A percentile compares a stretch with the other conserved stretches of the same genome.
Evolutionary conservation across 331 rosid species (phyloP).

Genomic region (Spiraea crenata): DNA sequence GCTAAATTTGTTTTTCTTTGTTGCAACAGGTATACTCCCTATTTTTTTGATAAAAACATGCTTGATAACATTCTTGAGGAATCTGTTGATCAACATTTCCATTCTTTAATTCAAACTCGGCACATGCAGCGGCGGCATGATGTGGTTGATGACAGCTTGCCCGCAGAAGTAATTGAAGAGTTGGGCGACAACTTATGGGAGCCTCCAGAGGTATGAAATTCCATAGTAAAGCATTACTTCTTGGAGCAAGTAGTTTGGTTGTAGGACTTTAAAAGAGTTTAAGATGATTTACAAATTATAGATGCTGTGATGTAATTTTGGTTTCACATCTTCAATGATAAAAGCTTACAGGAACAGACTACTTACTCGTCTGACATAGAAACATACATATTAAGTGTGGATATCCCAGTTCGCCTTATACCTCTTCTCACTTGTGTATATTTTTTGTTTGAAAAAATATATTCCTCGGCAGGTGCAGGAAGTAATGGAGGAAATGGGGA

Average conservation of each 20-base stretch:
- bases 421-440: slow-evolving; percentile 12
- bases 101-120: slow-evolving; percentile 88
- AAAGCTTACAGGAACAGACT: background rate
- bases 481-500: slow-evolving; percentile 86
- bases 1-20: slow-evolving; percentile 28
- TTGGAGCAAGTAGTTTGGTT: background rate
- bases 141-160: slow-evolving; percentile 83
- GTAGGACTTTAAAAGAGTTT: background rate
- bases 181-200: slow-evolving; percentile 83
- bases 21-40: slow-evolving; percentile 90
- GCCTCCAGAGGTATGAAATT: slow-evolving; percentile 83
- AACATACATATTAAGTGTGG: background rate
- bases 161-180: slow-evolving; percentile 92
- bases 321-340: background rate
- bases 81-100: slow-evolving; percentile 96
- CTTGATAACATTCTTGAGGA: slow-evolving; percentile 98
- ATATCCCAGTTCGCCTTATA: background rate
- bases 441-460: background rate
- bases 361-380: background rate
- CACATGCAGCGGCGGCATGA: slow-evolving; percentile 87
- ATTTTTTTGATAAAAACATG: slow-evolving; percentile 91
- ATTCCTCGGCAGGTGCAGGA: slow-evolving; percentile 75
- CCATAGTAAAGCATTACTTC: background rate
- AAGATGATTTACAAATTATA: background rate
- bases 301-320: background rate